These are phyloP conservation scores for Pythium periplocum DNA, from an alignment of 352 stramenopile species.

Conservation along the genomic window DNA sequence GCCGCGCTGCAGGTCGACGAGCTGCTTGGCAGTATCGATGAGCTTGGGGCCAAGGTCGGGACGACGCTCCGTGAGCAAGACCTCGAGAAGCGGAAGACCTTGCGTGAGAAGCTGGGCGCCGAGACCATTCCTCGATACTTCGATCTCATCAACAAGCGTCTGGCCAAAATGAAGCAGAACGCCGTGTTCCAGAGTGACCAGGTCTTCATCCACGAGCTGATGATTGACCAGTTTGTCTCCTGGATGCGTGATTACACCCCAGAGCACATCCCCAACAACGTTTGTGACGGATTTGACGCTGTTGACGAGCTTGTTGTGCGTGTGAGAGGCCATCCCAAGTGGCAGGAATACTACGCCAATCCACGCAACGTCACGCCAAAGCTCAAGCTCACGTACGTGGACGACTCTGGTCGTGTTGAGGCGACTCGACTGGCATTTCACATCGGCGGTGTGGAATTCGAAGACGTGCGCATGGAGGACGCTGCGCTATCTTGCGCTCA, in stretches of 20 bases:
- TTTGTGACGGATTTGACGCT: constrained; percentile 14
- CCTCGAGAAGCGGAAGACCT: too few species aligned
- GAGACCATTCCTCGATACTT: constrained; percentile 18
- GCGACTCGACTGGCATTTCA: constrained; percentile 42
- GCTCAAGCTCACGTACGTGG: constrained; percentile 72
- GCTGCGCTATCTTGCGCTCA: constrained; percentile 26
- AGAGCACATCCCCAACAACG: constrained; percentile 27
- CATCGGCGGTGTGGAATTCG: constrained; percentile 50
- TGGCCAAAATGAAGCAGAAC: constrained; percentile 22
- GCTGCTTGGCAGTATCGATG: constrained; percentile 23
- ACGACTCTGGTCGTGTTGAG: constrained; percentile 34
- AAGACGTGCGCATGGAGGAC: constrained; percentile 40
- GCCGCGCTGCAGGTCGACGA: constrained; percentile 15
- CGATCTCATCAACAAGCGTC: constrained; percentile 19
- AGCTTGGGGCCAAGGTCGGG: constrained; percentile 20
- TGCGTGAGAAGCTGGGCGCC: background rate
- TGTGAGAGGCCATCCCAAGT: constrained; percentile 21
- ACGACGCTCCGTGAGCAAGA: constrained; percentile 7
- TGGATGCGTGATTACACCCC: constrained; percentile 9
- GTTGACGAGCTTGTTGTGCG: constrained; percentile 13
- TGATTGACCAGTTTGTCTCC: constrained; percentile 18
- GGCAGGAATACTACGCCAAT: constrained; percentile 28
- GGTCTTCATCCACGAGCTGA: constrained; percentile 29
- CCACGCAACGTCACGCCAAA: constrained; percentile 11
- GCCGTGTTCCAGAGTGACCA: constrained; percentile 13